Conservation (phyloP, 495 filamentous ascomycete species). For the Penicillium angulare region DNA sequence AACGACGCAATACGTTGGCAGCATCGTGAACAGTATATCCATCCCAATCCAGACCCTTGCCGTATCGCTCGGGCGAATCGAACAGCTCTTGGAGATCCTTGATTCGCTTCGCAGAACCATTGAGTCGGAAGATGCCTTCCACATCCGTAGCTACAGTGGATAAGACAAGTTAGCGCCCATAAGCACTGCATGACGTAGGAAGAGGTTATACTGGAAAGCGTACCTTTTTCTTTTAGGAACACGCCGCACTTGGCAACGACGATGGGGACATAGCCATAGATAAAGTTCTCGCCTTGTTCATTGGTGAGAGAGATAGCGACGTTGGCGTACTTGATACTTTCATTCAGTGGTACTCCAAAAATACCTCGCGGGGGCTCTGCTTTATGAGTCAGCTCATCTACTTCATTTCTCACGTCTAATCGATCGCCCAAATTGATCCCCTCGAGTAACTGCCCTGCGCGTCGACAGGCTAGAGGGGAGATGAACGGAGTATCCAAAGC, state of each 20-base stretch:
- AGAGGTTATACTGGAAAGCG: conserved; percentile 24
- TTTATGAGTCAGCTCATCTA: not conserved
- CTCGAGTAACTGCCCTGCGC: too few species aligned
- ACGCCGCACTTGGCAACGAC: conserved; percentile 99
- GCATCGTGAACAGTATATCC: conserved; percentile 99
- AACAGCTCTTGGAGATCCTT: conserved; percentile 92
- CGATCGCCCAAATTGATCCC: too few species aligned
- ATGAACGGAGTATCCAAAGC: too few species aligned
- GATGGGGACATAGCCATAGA: conserved; percentile 98
- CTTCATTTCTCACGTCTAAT: too few species aligned
- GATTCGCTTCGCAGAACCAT: conserved; percentile 95
- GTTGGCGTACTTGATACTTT: conserved; percentile 97
- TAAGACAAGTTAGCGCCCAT: too few species aligned
- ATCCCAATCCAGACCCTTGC: conserved; percentile 94
- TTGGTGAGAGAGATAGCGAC: conserved; percentile 96
- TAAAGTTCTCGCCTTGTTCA: conserved; percentile 87
- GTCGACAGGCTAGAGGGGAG: too few species aligned
- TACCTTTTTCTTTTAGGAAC: conserved; percentile 97
- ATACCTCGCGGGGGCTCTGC: conserved; percentile 57
- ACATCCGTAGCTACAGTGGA: conserved; percentile 78
- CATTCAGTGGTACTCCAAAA: conserved; percentile 90
- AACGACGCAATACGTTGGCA: conserved; percentile 92
- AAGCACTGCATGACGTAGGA: too few species aligned
- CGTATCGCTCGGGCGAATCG: conserved; percentile 92
- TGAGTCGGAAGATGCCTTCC: conserved; percentile 95